phyloP scores from a whole-genome alignment of 441 rosid species.

The Populus tomentosa region DNA sequence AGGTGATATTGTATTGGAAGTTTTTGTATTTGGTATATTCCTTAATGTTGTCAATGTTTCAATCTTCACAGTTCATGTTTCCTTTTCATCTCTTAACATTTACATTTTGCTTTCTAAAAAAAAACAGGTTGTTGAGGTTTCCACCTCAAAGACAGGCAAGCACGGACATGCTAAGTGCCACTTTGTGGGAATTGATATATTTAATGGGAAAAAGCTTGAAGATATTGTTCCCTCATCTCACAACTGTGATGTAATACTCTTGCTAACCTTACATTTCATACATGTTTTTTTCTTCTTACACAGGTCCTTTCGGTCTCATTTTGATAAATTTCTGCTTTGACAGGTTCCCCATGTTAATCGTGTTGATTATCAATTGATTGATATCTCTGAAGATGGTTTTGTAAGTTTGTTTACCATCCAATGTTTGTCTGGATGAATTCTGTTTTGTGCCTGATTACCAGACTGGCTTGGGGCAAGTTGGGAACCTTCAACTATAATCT shows the following conservation, averaged over 20 bases:
- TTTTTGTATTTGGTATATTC: not conserved
- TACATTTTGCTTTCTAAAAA: not conserved
- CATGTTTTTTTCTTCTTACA: not conserved
- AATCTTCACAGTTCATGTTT: not conserved
- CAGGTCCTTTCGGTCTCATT: not conserved
- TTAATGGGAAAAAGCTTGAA: slow-evolving; percentile 82
- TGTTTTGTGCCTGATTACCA: not conserved
- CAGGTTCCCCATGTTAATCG: slow-evolving; percentile 97
- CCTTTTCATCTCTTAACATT: not conserved
- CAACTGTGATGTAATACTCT: slow-evolving; percentile 69
- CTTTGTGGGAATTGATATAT: slow-evolving; percentile 84
- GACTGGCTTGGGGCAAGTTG: not conserved
- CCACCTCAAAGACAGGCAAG: slow-evolving; percentile 91
- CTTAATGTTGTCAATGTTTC: not conserved
- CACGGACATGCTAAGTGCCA: slow-evolving; percentile 95
- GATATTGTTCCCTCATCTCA: slow-evolving; percentile 94
- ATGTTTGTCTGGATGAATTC: not conserved
- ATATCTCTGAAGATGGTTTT: slow-evolving; percentile 94
- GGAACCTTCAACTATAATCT: not conserved
- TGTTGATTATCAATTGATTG: slow-evolving; percentile 83
- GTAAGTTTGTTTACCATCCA: slow-evolving; percentile 32
- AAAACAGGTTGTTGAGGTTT: slow-evolving; percentile 83
- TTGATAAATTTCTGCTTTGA: slow-evolving; percentile 3
- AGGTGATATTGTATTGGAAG: not conserved
- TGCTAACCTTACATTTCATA: not conserved